Conservation (phyloP, 768 basidiomycete genomes). For the Russula ochroleuca region DNA sequence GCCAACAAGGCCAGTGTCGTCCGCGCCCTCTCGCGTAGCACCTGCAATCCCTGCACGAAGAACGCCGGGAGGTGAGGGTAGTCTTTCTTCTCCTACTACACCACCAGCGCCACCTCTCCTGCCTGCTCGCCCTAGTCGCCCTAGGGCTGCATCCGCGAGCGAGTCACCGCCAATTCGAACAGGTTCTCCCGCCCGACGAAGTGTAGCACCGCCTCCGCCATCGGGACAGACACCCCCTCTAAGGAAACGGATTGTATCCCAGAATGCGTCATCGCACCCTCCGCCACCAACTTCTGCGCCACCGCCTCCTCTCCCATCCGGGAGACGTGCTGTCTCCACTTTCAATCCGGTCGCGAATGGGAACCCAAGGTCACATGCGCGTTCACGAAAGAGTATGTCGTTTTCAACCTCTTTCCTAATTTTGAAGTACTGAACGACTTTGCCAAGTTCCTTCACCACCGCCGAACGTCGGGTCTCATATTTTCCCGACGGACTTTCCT, state of each 20-base stretch:
- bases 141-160: constrained; percentile 26
- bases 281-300: background rate
- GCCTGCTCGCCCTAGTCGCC: constrained; percentile 32
- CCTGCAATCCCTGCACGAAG: constrained; percentile 19
- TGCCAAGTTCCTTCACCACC: constrained; percentile 51
- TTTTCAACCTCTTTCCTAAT: background rate
- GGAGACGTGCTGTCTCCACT: constrained; percentile 13
- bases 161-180: background rate
- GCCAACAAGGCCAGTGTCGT: constrained; percentile 23
- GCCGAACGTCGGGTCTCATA: constrained; percentile 61
- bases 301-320: constrained; percentile 2
- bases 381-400: constrained; percentile 16
- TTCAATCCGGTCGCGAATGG: constrained; percentile 9
- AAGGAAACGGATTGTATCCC: constrained; percentile 21
- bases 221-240: constrained; percentile 28
- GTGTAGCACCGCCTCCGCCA: constrained; percentile 29
- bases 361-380: background rate
- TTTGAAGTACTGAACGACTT: constrained; percentile 10
- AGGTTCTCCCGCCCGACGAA: constrained; percentile 23
- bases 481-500: constrained; percentile 74
- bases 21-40: constrained; percentile 20
- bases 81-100: constrained; percentile 1
- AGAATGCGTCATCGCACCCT: constrained; percentile 14
- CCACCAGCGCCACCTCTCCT: constrained; percentile 29
- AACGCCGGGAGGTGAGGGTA: background rate